phyloP scores from a whole-genome alignment of 176 grass and related monocot genomes.

The Zizania latifolia region DNA sequence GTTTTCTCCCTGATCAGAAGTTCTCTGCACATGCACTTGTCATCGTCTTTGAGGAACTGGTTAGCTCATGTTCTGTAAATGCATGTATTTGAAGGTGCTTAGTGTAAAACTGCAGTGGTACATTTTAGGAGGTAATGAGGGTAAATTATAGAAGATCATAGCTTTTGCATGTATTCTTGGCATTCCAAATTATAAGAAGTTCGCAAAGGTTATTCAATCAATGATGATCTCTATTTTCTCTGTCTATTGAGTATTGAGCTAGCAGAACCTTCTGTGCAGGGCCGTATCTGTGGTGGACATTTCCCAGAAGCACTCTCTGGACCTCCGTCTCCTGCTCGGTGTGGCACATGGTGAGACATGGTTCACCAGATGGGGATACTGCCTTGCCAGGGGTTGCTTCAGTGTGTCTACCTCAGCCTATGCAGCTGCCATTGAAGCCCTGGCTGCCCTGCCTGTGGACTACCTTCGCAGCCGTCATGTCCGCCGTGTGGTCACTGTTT shows the following conservation, averaged over 20 bases:
- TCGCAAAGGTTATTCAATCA: background rate
- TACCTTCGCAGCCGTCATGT: constrained; percentile 56
- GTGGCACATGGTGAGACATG: constrained; percentile 60
- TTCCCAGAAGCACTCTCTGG: constrained; percentile 52
- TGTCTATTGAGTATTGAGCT: constrained; percentile 23
- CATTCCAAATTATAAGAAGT: background rate
- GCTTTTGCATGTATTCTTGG: background rate
- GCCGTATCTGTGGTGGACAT: constrained; percentile 72
- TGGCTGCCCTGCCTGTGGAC: constrained; percentile 56
- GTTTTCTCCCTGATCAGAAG: background rate
- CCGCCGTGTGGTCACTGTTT: constrained; percentile 51
- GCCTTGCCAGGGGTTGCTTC: constrained; percentile 62
- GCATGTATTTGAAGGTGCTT: background rate
- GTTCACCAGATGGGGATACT: constrained; percentile 90
- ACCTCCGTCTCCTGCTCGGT: constrained; percentile 73
- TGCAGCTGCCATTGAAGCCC: constrained; percentile 38
- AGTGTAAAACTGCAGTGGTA: background rate
- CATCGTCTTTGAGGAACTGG: background rate
- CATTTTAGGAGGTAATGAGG: background rate
- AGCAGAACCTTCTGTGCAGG: constrained; percentile 38
- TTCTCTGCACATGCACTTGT: background rate
- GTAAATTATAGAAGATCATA: background rate
- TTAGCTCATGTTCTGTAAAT: background rate
- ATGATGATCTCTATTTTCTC: background rate
- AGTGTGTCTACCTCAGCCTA: constrained; percentile 53